Conservation (phyloP, 2,329 filamentous ascomycete species). For the Aspergillus udagawae region DNA sequence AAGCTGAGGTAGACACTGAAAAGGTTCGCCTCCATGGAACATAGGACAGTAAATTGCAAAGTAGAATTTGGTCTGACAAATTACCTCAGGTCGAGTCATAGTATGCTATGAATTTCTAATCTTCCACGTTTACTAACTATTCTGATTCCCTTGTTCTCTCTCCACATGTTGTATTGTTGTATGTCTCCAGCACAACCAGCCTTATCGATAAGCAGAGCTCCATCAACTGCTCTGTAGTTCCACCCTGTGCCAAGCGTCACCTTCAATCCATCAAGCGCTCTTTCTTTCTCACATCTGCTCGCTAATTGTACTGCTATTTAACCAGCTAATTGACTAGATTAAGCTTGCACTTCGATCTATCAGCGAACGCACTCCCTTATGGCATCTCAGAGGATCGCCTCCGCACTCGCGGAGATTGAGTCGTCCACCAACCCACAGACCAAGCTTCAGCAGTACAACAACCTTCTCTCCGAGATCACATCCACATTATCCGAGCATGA, state of each 20-base stretch:
- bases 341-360: background rate
- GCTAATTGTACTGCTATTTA: too few relatives aligned
- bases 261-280: background rate
- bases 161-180: too few relatives aligned
- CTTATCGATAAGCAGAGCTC: conserved; percentile 25
- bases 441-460: conserved; percentile 55
- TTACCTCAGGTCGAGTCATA: background rate
- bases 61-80: background rate
- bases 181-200: background rate
- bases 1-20: too few relatives aligned
- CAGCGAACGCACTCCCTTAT: conserved; percentile 26
- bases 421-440: conserved; percentile 44
- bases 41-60: background rate
- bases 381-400: conserved; percentile 48
- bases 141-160: too few relatives aligned
- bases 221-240: background rate
- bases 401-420: conserved; percentile 49
- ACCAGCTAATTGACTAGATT: background rate
- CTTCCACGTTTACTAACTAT: background rate
- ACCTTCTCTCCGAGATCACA: conserved; percentile 55
- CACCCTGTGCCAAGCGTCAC: background rate
- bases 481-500: conserved; percentile 42
- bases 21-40: background rate
- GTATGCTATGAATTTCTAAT: too few relatives aligned
- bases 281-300: background rate